A percentile compares a stretch with the other conserved stretches of the same genome.
phyloP scores from a whole-genome alignment of 805 yeast genomes.

The Metschnikowia kofuensis region DNA sequence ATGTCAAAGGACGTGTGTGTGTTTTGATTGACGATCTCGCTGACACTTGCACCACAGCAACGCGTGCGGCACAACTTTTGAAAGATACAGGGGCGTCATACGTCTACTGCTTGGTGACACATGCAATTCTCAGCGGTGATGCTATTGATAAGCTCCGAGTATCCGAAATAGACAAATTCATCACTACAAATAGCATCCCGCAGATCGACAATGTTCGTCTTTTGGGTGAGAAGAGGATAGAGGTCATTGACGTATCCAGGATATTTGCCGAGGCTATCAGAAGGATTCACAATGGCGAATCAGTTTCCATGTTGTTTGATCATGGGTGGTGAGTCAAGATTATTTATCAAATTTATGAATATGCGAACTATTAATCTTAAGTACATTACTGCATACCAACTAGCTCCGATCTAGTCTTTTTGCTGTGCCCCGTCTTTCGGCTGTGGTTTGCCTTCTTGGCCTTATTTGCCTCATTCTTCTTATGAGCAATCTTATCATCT shows the following conservation, averaged over 20 bases:
- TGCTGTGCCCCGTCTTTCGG: slow-evolving; percentile 59
- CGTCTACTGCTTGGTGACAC: slow-evolving; percentile 87
- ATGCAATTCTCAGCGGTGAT: slow-evolving; percentile 90
- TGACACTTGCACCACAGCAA: slow-evolving; percentile 89
- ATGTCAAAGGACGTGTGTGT: slow-evolving; percentile 81
- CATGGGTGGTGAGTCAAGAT: slow-evolving; percentile 53
- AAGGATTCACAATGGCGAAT: slow-evolving; percentile 95
- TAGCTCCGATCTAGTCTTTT: slow-evolving; percentile 39
- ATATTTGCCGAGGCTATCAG: slow-evolving; percentile 93
- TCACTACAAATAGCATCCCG: slow-evolving; percentile 90
- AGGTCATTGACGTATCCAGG: slow-evolving; percentile 82
- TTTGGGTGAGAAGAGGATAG: slow-evolving; percentile 58
- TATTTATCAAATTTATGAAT: background rate
- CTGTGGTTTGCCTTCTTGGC: slow-evolving; percentile 61
- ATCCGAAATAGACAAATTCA: slow-evolving; percentile 74
- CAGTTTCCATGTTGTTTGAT: slow-evolving; percentile 89
- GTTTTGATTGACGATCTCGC: slow-evolving; percentile 91
- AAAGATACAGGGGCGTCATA: slow-evolving; percentile 90
- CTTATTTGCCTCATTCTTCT: slow-evolving; percentile 52
- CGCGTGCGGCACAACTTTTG: slow-evolving; percentile 85
- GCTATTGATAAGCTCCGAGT: slow-evolving; percentile 69
- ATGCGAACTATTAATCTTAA: background rate
- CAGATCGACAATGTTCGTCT: slow-evolving; percentile 56
- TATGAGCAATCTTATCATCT: slow-evolving; percentile 2
- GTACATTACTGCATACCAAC: slow-evolving; percentile 22